Evolutionary conservation across 345 rosid species (phyloP), one percentile per base, ranked within the genome.

Genomic region (Gossypium ekmanianum): DNA sequence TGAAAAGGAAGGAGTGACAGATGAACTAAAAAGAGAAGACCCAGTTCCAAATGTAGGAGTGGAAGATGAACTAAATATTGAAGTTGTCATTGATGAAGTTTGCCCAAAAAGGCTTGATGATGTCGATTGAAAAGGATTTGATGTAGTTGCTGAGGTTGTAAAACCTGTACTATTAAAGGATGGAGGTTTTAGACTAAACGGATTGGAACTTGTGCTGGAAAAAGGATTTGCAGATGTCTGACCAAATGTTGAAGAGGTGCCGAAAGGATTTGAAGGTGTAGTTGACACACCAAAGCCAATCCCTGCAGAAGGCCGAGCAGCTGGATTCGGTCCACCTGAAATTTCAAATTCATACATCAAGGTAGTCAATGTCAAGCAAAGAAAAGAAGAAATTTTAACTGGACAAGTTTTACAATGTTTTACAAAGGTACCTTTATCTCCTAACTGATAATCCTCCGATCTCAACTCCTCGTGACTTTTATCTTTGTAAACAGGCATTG

Each of bases 401-500:
- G 54, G 11, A 20, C 59, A n/a, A 22, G n/a, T 48, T 63, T 41
- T 24, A 66, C 51, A 57, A 51, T 34, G 50, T 20, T 45, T 29
- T 68, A 17, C 11, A 5, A 68, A 71, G 52, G 63, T 78, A 93
- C 99, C 98, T 92, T 93, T 93, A 82, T 96, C 99, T 84, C 99
- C 99, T 72, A 71, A 80, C 77, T 96, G 99, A 76, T 90, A 92
- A 76, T 96, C 99, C 80, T 89, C 99, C 98, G 97, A 90, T 76
- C 97, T 84, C 66, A 96, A 86, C 86, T 96, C 99, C 80, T 96
- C 98, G 51, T 89, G 97, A 82, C 84, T 86, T 84, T 92, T 93
- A 41, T 87, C 90, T 76, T 83, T 88, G 81, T 96, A 84, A 54
- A 68, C 85, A 75, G 91, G 70, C 99, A 93, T 92, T 47, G 95